Conservation (phyloP, 768 basidiomycete species). For the Termitomyces sp. region DNA sequence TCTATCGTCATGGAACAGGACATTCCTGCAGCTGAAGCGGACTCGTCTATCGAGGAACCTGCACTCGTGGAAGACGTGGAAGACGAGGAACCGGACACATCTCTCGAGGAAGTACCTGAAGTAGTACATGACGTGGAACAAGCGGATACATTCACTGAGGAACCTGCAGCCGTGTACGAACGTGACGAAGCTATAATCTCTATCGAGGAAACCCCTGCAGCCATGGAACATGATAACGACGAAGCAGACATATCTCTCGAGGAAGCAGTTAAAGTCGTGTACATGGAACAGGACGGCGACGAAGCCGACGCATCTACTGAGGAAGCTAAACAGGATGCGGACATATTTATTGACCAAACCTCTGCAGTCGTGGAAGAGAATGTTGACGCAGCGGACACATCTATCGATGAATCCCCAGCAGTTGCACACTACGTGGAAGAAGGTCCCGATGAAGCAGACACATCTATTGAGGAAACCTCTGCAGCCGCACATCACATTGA, state of each 20-base stretch:
- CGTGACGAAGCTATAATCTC: too few species aligned
- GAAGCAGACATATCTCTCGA: too few species aligned
- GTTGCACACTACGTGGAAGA: background rate
- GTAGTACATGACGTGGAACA: background rate
- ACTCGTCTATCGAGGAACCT: too few species aligned
- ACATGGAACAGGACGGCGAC: too few species aligned
- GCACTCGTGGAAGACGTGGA: too few species aligned
- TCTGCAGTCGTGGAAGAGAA: background rate
- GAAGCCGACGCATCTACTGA: too few species aligned
- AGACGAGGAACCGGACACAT: background rate
- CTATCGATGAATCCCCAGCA: background rate
- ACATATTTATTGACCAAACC: background rate
- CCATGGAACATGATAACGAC: too few species aligned
- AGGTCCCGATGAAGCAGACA: background rate
- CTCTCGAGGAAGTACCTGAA: background rate
- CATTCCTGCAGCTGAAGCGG: too few species aligned
- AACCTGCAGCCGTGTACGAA: background rate
- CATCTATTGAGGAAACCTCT: background rate
- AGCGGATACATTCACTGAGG: background rate
- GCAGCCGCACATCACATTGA: background rate
- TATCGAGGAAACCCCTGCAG: too few species aligned
- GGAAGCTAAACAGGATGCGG: background rate
- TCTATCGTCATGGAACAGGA: too few species aligned
- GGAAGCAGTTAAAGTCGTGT: too few species aligned
- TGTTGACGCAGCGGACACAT: background rate